These are phyloP conservation scores for Pythium inflatum DNA, from an alignment of 352 stramenopile genomes.

Conservation along the genomic window DNA sequence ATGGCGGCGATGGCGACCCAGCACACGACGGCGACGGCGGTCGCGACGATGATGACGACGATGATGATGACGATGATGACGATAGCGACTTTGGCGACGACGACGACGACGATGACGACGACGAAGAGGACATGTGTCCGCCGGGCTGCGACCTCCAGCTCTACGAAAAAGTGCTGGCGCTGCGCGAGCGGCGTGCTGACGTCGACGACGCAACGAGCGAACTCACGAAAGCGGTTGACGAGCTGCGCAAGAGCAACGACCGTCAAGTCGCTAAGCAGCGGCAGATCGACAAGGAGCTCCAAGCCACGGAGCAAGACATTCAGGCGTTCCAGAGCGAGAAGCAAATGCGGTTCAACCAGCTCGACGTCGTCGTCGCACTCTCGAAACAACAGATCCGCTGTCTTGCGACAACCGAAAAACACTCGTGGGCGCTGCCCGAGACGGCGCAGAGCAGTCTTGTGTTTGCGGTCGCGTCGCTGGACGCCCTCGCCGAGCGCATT, in stretches of 20 bases:
- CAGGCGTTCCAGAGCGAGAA: constrained; percentile 94
- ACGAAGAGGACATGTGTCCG: constrained; percentile 92
- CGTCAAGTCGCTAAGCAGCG: constrained; percentile 82
- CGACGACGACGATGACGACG: constrained; percentile 90
- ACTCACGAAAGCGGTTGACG: constrained; percentile 85
- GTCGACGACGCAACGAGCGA: constrained; percentile 90
- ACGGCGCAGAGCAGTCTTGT: constrained; percentile 65
- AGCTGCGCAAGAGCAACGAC: constrained; percentile 88
- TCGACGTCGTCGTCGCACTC: constrained; percentile 83
- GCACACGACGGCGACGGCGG: constrained; percentile 60
- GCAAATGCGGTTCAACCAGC: constrained; percentile 89
- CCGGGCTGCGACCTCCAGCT: constrained; percentile 86
- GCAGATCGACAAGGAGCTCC: constrained; percentile 93
- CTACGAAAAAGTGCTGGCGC: constrained; percentile 92
- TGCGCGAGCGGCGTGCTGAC: constrained; percentile 92
- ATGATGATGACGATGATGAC: constrained; percentile 75
- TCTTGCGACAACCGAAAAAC: constrained; percentile 28
- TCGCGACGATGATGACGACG: constrained; percentile 74
- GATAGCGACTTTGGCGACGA: constrained; percentile 85
- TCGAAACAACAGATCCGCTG: constrained; percentile 77
- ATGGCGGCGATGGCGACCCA: constrained; percentile 34
- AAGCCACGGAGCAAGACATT: constrained; percentile 87
- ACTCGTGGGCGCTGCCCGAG: constrained; percentile 53
- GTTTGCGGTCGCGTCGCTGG: constrained; percentile 68
- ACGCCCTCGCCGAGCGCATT: constrained; percentile 71